Base-by-base conservation (phyloP, 352 stramenopile species). In the Globisporangium iwayamae region DNA sequence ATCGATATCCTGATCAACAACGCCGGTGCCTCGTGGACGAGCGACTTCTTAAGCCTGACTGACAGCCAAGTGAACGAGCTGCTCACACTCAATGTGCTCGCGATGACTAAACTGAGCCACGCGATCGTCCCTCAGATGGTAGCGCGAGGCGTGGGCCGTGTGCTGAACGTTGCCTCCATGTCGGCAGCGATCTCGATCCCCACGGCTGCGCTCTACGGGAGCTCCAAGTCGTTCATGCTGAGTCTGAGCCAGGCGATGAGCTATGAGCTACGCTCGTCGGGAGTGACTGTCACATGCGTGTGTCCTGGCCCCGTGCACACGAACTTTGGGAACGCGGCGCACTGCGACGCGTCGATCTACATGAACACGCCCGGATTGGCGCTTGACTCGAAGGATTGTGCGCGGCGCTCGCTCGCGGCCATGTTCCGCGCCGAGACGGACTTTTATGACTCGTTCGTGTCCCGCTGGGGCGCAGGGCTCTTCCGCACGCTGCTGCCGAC, bases 1-100 rank as follows among this genome's bases (percentile, higher is more conserved):
- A 71, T 93, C 18, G 84, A 93, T 55, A 84, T 96, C 25, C 72
- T 96, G 25, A 73, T 94, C 59, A 93, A 94, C 57, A 90, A 87
- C 57, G 85, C 82, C 25, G 38, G 38, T 2, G 56, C 56, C 22
- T 53, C 56, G 41, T 32, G 43, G 36, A 53, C 39, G 22, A 51
- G 41, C 25, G 41, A 53, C 6, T 51, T 62, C 28, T 7, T 62
- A 16, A n/a, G 38, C 4, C 56, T 62, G 14, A 62, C 11, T 4
- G 36, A 32, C 38, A 39, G 66, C 13, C 55, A 76, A 16, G 56
- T 91, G 22, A 73, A 77, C 45, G 69, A 81, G 39, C 66, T 93
- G 53, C 71, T 96, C 43, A 69, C 82, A 13, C 63, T 90, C 10
- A 89, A 96, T 64, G 67, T 93, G 41, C 66, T 76, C 20, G 65